Evolutionary conservation across 768 basidiomycete species (phyloP), one percentile per base, ranked within the genome.

Genomic region (Tephrocybe sp.): DNA sequence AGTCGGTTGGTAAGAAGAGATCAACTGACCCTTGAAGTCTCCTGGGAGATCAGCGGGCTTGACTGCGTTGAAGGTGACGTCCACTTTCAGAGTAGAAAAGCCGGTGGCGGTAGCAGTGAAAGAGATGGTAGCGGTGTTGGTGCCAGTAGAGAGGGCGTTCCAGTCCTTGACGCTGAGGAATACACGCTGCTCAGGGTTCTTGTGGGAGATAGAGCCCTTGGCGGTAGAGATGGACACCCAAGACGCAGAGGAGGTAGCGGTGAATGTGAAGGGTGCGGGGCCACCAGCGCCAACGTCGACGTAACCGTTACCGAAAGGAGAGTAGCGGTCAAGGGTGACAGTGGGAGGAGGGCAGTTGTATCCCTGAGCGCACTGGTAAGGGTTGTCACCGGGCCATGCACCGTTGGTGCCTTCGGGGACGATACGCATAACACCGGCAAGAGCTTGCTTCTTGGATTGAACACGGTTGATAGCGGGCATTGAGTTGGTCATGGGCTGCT

Each of bases 311-410:
- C 68, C 63, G 47, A 77, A 70, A 1, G 81, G 72, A 15, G 76
- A 73, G 64, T 78, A 88, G 41, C 78, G 72, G 52, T 85, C 80
- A 27, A 88, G 62, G 2, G 71, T 67, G n/a, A 86, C 53, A 0
- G 77, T 69, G 4, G 82, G 78, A 16, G 71, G 64, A 1, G 71
- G 71, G 58, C 79, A 81, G 58, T 65, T 74, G 67, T 77, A 80
- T 18, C 68, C 67, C 42, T 61, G 58, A 3, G 56, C 66, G 56
- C 84, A 88, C 52, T 86, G 76, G 63, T 77, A 73, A 31, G 67
- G 68, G 56, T 84, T 82, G 61, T 86, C 85, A 30, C 85, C 84
- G 0, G 85, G 85, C 81, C 82, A 88, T 31, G 83, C 78, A 16
- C 80, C 84, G 1, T 70, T 59, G 15, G 74, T 79, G 10, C 80